These are phyloP conservation scores for Aspergillus pseudoterreus DNA, from an alignment of 2,329 filamentous ascomycete species.

Conservation along the genomic window DNA sequence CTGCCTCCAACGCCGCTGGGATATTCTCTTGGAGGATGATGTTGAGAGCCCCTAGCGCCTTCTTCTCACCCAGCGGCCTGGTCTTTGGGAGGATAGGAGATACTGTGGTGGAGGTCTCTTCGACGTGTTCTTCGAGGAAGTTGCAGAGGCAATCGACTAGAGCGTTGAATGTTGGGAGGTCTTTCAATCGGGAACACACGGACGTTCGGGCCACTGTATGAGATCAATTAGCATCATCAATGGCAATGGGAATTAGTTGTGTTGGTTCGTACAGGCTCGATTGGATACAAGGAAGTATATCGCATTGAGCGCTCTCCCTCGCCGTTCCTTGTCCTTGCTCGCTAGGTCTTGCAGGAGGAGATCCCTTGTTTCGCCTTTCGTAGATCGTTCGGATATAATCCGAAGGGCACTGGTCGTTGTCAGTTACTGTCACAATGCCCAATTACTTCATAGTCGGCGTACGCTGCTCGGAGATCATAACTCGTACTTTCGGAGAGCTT, in stretches of 20 bases:
- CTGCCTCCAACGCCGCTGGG: constrained; percentile 55
- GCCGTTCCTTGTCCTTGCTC: constrained; percentile 33
- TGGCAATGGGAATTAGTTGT: neutral
- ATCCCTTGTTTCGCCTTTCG: constrained; percentile 37
- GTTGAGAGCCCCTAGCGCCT: constrained; percentile 54
- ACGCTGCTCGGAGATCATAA: constrained; percentile 67
- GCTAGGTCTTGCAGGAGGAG: constrained; percentile 41
- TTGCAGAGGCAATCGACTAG: constrained; percentile 41
- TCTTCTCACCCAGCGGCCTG: constrained; percentile 41
- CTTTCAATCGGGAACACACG: constrained; percentile 31
- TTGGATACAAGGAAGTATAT: constrained; percentile 42
- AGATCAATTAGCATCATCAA: constrained; percentile 2
- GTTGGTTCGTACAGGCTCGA: constrained; percentile 31
- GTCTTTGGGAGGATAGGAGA: constrained; percentile 39
- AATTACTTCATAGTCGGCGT: constrained; percentile 28
- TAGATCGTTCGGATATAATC: constrained; percentile 45
- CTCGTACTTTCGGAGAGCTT: constrained; percentile 68
- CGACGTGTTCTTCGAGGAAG: constrained; percentile 36
- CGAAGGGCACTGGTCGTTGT: constrained; percentile 36
- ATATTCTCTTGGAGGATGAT: constrained; percentile 58
- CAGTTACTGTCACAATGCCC: constrained; percentile 30
- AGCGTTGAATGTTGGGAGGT: constrained; percentile 35
- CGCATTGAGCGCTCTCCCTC: constrained; percentile 41
- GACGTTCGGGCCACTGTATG: constrained; percentile 33
- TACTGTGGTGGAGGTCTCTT: constrained; percentile 30